Base-by-base conservation (phyloP, 1,139 yeast species). In the Candida mesenterica region DNA sequence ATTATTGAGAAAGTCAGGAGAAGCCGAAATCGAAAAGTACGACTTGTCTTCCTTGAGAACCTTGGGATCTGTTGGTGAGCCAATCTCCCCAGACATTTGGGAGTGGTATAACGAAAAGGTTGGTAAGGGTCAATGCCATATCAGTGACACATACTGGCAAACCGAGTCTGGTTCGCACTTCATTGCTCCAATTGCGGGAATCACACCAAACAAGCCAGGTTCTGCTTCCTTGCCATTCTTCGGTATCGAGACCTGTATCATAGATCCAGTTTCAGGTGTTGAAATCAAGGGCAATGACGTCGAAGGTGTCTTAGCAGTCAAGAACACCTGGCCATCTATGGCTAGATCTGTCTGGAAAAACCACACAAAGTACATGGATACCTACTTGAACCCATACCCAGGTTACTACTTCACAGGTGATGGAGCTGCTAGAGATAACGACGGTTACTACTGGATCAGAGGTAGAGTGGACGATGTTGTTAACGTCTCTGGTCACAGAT, bases 391-490 rank as follows among this genome's bases (percentile, higher is more conserved):
- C 52, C 97, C 97, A 42, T 92, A 90, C 73, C 96, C 96, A 43
- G 97, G 97, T 39, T 84, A 76, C 69, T 92, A 92, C 71, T 92
- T 92, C 74, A 90, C 97, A 16, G 98, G 98, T 57, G 98, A 92
- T 62, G 97, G 97, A 65, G 97, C 97, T 36, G 97, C 95, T 40
- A 82, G 97, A 65, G 98, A 92, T 62, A 82, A 83, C 54, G 97
- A 92, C 57, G 97, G 97, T 36, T 92, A 83, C 75, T 88, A 89
- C 72, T 92, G 97, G 96, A 90, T 92, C 56, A 79, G 96, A 64
- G 97, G 98, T 52, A 86, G 98, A 70, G 97, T 92, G 49, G 98
- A 92, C 63, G 98, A 92, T 56, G 97, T 92, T 45, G 97, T 92
- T 51, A 92, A 92, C 60, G 97, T 92, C 35, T 84, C 95, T 39